These are phyloP conservation scores for Lasiosphaeriaceae sp. DNA, from an alignment of 495 filamentous ascomycete species.

Conservation along the genomic window DNA sequence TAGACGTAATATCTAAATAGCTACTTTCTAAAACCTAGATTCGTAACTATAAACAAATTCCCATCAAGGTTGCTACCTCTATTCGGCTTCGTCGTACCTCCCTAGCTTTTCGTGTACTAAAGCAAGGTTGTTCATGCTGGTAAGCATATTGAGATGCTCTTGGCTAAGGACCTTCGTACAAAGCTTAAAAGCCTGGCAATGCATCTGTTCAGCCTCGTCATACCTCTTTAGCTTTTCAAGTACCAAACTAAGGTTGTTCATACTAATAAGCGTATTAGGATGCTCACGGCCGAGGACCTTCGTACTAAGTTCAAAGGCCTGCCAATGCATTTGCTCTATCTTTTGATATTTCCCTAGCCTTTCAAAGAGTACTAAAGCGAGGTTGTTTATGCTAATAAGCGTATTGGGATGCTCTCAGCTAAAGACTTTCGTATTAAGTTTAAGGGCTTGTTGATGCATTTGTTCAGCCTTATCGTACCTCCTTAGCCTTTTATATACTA, in stretches of 20 bases:
- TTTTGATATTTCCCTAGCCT: constrained; percentile 20
- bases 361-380: too few species aligned
- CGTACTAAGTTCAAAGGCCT: constrained; percentile 6
- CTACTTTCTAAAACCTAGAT: too few species aligned
- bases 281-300: constrained; percentile 10
- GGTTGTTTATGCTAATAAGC: too few species aligned
- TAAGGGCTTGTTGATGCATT: too few species aligned
- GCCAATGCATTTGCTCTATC: constrained; percentile 12
- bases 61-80: too few species aligned
- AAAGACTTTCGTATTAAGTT: too few species aligned
- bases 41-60: too few species aligned
- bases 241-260: constrained; percentile 9
- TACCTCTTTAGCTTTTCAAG: constrained; percentile 12
- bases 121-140: constrained; percentile 16
- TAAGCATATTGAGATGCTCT: constrained; percentile 16
- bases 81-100: constrained; percentile 13
- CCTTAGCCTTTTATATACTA: too few species aligned
- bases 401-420: too few species aligned
- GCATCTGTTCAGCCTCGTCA: constrained; percentile 15
- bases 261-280: constrained; percentile 6
- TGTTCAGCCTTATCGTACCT: too few species aligned
- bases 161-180: constrained; percentile 6
- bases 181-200: constrained; percentile 10
- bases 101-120: background rate
- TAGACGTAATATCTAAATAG: too few species aligned